These are phyloP conservation scores for Metschnikowia hibisci DNA, from an alignment of 805 yeast species.

Conservation along the genomic window DNA sequence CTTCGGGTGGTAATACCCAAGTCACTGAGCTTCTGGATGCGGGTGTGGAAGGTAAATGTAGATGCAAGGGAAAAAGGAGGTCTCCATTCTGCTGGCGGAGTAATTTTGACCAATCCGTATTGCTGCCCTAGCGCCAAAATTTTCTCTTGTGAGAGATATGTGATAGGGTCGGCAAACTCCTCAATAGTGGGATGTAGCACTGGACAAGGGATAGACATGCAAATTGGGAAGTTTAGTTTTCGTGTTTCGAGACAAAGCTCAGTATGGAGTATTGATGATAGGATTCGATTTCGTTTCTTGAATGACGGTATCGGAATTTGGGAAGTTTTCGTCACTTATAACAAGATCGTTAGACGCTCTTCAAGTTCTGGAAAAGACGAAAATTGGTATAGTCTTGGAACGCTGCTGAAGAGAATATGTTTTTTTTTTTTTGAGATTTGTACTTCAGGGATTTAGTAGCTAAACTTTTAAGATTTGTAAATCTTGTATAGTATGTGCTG, in stretches of 20 bases:
- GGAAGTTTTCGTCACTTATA: no score
- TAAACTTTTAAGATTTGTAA: neutral
- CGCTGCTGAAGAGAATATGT: no score
- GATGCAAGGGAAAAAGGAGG: constrained; percentile 56
- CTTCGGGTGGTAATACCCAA: constrained; percentile 60
- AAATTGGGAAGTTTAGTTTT: no score
- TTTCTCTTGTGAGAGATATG: constrained; percentile 41
- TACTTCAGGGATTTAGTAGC: no score
- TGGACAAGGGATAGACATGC: constrained; percentile 39
- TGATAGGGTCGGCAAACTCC: constrained; percentile 50
- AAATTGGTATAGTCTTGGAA: no score
- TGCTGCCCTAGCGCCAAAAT: constrained; percentile 39
- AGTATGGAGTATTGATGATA: no score
- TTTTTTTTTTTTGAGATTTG: no score
- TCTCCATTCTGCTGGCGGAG: constrained; percentile 51
- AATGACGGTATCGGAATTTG: neutral
- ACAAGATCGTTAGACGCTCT: no score
- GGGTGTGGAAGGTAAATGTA: constrained; percentile 58
- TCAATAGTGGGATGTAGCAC: constrained; percentile 40
- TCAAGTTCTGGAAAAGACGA: no score
- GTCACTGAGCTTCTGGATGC: constrained; percentile 65
- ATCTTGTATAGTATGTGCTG: no score
- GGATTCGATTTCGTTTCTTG: no score
- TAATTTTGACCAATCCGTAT: constrained; percentile 50
- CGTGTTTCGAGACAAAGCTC: no score